Base-by-base conservation (phyloP, 257 asterid species). In the Paulownia fortunei region DNA sequence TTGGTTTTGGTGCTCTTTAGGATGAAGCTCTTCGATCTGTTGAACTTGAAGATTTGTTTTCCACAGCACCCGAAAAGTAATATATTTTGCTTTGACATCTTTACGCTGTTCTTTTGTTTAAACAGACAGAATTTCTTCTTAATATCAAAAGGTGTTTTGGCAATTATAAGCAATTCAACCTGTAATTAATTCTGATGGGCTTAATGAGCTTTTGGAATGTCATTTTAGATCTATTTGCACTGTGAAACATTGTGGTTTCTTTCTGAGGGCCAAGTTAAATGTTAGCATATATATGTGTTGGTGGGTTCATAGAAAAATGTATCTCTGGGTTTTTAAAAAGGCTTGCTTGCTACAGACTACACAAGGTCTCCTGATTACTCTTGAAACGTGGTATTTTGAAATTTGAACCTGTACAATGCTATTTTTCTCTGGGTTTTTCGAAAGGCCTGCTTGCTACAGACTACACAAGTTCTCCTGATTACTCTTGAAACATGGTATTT, bases 21-120 rank as follows among this genome's bases (percentile, higher is more conserved):
- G 98, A 93, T 87, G 97, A 94, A 77, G 89, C 94, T 49, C 98
- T 96, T 77, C 91, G 93, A 70, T 56, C 88, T 69, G 85, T 84
- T 47, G 99, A 96, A 85, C 87, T 96, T 72, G 99, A 96, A n/a
- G 97, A 96, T 83, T 82, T 96, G 80, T 96, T 93, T 83, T 96
- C 97, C 59, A 91, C 97, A 8, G 97, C 98, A 13, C 98, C 99
- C n/a, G 99, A 96, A 74, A 94, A 89, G 99, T 96, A 95, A 87
- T 87, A 34, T 60, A 47, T n/a, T 73, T 51, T 79, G 65, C 74
- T 75, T 61, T 70, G 34, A 41, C 67, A 42, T 76, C 55, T 65
- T 46, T 52, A 24, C 44, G 19, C 7, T 56, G 60, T 70, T 61
- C 27, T 65, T 59, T 77, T 27, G 51, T 72, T 51, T 66, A n/a